phyloP scores from a whole-genome alignment of 2,329 filamentous ascomycete genomes.

The Macrophomina phaseolina region DNA sequence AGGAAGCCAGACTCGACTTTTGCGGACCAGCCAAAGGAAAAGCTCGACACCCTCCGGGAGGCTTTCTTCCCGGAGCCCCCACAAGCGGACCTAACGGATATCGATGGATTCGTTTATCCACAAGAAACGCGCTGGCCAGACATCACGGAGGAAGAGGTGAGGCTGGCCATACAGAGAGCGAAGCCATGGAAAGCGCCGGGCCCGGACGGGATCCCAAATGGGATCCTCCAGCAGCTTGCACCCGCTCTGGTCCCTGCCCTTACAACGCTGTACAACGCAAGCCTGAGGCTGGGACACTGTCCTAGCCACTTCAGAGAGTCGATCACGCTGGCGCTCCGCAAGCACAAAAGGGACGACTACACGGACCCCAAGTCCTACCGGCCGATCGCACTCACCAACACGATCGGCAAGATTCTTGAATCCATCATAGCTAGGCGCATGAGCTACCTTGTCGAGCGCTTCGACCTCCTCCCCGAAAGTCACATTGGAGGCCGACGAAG shows the following conservation, averaged over 20 bases:
- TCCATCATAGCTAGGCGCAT: conserved; percentile 32
- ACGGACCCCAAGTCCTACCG: conserved; percentile 34
- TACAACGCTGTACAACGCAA: conserved; percentile 28
- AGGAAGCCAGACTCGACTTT: no score
- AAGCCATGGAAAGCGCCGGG: neutral
- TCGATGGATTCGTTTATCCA: neutral
- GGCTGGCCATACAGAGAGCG: no score
- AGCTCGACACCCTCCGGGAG: no score
- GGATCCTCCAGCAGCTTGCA: neutral
- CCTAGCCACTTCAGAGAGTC: conserved; percentile 30
- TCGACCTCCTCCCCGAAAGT: conserved; percentile 2
- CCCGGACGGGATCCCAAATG: conserved; percentile 31
- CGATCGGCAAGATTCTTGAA: conserved; percentile 37
- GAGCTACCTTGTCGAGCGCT: neutral
- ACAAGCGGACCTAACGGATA: no score
- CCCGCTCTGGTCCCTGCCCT: conserved; percentile 1
- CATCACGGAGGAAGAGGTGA: conserved; percentile 24
- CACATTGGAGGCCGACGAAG: neutral
- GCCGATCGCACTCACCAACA: conserved; percentile 35
- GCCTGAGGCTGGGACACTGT: conserved; percentile 26
- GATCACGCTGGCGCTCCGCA: conserved; percentile 25
- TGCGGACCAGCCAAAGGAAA: no score
- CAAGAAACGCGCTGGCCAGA: neutral
- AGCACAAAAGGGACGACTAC: conserved; percentile 30
- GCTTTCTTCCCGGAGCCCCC: no score